Percentiles rank a stretch among this genome's conserved stretches.
phyloP scores from a whole-genome alignment of 1,139 yeast genomes.

The Hansenula sp. region DNA sequence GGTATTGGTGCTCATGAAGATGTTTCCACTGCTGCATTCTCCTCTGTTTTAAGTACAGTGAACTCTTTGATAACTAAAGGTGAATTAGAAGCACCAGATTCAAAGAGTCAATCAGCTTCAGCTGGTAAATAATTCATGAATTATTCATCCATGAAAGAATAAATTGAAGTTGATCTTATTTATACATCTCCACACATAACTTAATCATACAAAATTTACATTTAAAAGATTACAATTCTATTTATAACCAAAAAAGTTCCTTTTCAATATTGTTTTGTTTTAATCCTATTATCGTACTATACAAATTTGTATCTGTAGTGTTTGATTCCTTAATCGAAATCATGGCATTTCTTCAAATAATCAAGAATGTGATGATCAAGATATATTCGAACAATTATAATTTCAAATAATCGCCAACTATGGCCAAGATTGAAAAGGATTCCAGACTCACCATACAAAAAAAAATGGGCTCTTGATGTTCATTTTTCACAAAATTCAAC shows the following conservation, averaged over 20 bases:
- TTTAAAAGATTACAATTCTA: too few species aligned
- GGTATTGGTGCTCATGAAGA: conserved; percentile 95
- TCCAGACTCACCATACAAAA: not conserved
- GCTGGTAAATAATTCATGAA: not conserved
- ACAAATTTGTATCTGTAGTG: too few species aligned
- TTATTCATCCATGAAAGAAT: not conserved
- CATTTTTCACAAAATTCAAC: not conserved
- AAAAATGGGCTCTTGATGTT: not conserved
- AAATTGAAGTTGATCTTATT: not conserved
- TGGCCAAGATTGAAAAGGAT: not conserved
- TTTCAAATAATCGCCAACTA: too few species aligned
- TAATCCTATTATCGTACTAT: too few species aligned
- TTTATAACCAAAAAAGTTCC: too few species aligned
- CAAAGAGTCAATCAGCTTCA: conserved; percentile 8
- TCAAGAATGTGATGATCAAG: too few species aligned
- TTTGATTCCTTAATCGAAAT: too few species aligned
- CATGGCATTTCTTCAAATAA: too few species aligned
- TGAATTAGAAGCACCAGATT: conserved; percentile 15
- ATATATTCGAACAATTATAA: too few species aligned
- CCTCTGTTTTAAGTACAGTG: conserved; percentile 72
- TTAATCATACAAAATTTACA: too few species aligned
- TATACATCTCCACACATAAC: not conserved
- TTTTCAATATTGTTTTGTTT: too few species aligned
- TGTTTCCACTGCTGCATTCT: conserved; percentile 85
- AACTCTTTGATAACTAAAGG: conserved; percentile 39